Conservation (phyloP, 1,139 yeast genomes). For the Wickerhamomyces sp. region DNA sequence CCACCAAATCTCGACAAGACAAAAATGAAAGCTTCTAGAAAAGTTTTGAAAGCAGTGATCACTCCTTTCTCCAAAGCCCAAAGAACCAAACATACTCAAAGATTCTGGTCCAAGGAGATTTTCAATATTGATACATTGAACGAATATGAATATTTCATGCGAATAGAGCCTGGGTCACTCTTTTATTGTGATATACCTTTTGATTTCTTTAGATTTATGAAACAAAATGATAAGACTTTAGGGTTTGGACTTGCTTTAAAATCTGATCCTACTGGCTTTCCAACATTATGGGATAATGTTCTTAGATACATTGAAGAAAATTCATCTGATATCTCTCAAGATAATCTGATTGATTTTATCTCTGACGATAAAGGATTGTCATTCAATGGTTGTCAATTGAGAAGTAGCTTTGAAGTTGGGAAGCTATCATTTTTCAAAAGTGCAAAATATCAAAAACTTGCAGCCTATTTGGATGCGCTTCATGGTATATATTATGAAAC, state of each 20-base stretch:
- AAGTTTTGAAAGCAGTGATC: constrained; percentile 35
- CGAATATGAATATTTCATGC: constrained; percentile 63
- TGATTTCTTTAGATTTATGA: constrained; percentile 62
- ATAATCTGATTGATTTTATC: constrained; percentile 49
- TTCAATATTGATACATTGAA: constrained; percentile 51
- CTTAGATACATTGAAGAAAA: constrained; percentile 41
- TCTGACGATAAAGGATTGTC: constrained; percentile 47
- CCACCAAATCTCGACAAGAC: constrained; percentile 46
- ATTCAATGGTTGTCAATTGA: constrained; percentile 55
- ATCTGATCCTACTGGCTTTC: constrained; percentile 50
- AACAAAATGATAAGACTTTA: constrained; percentile 51
- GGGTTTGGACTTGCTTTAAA: constrained; percentile 65
- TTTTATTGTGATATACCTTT: constrained; percentile 60
- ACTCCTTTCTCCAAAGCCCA: constrained; percentile 5
- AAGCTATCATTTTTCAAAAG: constrained; percentile 50
- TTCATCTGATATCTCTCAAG: constrained; percentile 40
- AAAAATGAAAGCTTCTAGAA: constrained; percentile 46
- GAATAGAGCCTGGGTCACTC: constrained; percentile 65
- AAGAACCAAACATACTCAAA: constrained; percentile 65
- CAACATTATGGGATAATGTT: constrained; percentile 55
- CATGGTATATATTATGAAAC: constrained; percentile 60
- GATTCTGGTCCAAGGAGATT: constrained; percentile 86
- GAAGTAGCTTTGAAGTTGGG: constrained; percentile 56
- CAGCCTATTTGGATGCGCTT: constrained; percentile 40
- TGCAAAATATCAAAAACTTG: constrained; percentile 41